These are phyloP conservation scores for Lepidium didymum DNA, from an alignment of 345 rosid species.

Conservation along the genomic window DNA sequence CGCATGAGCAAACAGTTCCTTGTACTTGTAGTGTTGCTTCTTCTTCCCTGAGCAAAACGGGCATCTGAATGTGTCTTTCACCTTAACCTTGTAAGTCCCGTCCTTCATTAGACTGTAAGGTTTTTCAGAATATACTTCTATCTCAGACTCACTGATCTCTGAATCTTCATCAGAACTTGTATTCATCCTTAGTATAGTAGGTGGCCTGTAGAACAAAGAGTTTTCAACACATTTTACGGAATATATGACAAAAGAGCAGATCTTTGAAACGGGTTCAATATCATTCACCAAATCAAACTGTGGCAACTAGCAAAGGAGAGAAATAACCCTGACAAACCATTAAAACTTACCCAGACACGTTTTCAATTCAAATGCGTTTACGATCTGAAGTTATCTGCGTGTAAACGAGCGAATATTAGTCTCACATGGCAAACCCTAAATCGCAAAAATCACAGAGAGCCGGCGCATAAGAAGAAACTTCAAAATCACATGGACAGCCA, in stretches of 20 bases:
- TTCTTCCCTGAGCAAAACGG: conserved; percentile 89
- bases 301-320: not conserved
- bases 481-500: too few relatives aligned
- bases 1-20: conserved; percentile 81
- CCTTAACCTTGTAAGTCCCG: conserved; percentile 54
- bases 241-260: not conserved
- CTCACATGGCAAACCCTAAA: too few relatives aligned
- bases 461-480: too few relatives aligned
- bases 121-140: conserved; percentile 40
- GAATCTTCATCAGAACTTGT: conserved; percentile 66
- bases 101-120: conserved; percentile 47
- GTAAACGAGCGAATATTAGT: not conserved
- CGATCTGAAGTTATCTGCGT: not conserved
- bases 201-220: conserved; percentile 2
- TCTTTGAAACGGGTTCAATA: not conserved
- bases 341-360: not conserved
- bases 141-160: conserved; percentile 80
- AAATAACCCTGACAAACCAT: not conserved
- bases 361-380: not conserved
- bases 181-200: conserved; percentile 35
- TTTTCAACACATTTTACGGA: not conserved
- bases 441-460: too few relatives aligned
- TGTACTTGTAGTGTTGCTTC: conserved; percentile 71
- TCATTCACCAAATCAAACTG: not conserved
- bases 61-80: conserved; percentile 57